Percentiles rank a stretch among this genome's conserved stretches.
Conservation (phyloP, 2,329 filamentous ascomycete species). For the Gaeumannomyces tritici region DNA sequence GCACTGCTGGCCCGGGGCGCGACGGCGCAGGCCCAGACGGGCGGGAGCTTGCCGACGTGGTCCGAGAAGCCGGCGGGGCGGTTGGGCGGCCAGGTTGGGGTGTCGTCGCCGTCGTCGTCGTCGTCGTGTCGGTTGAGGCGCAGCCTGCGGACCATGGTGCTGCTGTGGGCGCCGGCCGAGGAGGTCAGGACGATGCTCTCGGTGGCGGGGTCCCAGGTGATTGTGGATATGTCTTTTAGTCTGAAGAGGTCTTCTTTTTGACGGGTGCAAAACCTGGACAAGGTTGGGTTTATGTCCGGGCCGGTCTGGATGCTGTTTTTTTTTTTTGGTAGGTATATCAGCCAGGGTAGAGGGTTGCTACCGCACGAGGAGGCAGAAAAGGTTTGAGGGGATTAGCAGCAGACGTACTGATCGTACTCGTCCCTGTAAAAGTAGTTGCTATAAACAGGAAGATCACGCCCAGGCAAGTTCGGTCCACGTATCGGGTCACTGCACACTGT, state of each 20-base stretch:
- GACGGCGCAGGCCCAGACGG: background rate
- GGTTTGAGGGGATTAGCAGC: too few species aligned
- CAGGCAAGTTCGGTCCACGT: background rate
- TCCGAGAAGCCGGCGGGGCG: background rate
- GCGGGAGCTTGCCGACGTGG: background rate
- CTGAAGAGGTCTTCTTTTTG: background rate
- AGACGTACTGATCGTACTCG: slow-evolving; percentile 27
- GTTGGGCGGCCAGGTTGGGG: too few species aligned
- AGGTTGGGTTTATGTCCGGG: background rate
- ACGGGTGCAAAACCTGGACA: background rate
- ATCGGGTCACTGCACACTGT: background rate
- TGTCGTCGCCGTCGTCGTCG: background rate
- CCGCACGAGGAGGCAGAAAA: background rate
- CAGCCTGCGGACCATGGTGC: too few species aligned
- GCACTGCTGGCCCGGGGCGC: too few species aligned
- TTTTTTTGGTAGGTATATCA: background rate
- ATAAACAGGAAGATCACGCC: background rate
- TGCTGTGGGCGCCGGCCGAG: background rate
- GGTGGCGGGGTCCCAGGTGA: background rate
- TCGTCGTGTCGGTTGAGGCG: background rate
- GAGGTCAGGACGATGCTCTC: background rate
- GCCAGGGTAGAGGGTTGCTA: background rate
- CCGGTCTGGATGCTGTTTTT: background rate
- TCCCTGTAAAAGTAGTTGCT: slow-evolving; percentile 31
- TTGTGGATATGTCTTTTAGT: background rate